Evolutionary conservation across 2,329 filamentous ascomycete species (phyloP).

Genomic region (Aureobasidium sp.): DNA sequence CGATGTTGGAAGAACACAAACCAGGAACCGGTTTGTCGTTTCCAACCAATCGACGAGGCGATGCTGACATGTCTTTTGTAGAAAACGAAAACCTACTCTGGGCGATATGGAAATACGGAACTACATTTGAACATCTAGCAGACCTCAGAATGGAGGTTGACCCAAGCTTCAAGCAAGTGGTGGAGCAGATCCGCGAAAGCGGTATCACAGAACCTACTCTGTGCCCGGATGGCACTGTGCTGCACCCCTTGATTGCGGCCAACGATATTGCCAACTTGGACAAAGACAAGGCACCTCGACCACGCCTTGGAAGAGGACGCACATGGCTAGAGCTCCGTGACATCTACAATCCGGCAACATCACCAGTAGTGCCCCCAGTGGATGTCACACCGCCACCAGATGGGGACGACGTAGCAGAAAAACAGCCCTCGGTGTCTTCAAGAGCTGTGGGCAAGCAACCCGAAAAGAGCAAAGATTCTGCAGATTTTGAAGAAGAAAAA

Average conservation of each 20-base stretch:
- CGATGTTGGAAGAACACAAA: constrained; percentile 73
- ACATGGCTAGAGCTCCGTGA: constrained; percentile 16
- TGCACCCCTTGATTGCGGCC: constrained; percentile 3
- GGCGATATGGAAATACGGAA: constrained; percentile 14
- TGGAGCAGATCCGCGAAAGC: constrained; percentile 5
- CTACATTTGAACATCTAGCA: constrained; percentile 8
- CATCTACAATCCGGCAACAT: constrained; percentile 66
- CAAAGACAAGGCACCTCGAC: constrained; percentile 7
- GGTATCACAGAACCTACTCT: constrained; percentile 5
- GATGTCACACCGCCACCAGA: background rate
- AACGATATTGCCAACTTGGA: constrained; percentile 2
- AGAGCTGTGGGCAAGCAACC: constrained; percentile 96
- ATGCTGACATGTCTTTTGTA: background rate
- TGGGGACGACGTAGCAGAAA: constrained; percentile 28
- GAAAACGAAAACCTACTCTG: constrained; percentile 16
- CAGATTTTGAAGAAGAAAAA: constrained; percentile 47
- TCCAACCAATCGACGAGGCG: background rate
- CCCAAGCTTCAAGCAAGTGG: constrained; percentile 2
- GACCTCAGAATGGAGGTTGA: constrained; percentile 11
- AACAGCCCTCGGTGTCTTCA: constrained; percentile 74
- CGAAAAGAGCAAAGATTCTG: constrained; percentile 52
- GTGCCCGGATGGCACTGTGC: constrained; percentile 9
- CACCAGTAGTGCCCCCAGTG: constrained; percentile 55
- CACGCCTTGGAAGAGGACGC: constrained; percentile 18
- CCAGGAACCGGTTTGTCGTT: constrained; percentile 19